Conservation (phyloP, 129 eudicot species). For the Lactuca sativa region DNA sequence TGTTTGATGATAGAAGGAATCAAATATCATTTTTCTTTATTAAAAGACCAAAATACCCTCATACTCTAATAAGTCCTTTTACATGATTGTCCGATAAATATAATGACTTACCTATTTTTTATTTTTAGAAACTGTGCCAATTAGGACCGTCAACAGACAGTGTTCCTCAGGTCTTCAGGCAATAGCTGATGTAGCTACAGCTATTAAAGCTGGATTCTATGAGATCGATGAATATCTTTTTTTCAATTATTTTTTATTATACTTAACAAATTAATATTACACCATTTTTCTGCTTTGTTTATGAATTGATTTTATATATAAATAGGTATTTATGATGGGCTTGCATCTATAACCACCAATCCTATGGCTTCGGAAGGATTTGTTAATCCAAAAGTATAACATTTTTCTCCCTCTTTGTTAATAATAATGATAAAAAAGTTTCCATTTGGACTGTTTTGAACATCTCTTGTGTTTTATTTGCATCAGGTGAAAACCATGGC, state of each 20-base stretch:
- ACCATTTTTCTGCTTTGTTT: background rate
- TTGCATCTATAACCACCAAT: conserved; percentile 86
- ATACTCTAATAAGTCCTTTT: too few species aligned
- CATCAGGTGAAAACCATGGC: conserved; percentile 71
- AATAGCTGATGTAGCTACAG: conserved; percentile 90
- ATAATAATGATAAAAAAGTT: too few species aligned
- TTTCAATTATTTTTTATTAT: background rate
- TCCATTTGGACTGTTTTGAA: background rate
- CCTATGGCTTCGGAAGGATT: conserved; percentile 95
- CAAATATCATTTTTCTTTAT: too few species aligned
- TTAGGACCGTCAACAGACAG: conserved; percentile 81
- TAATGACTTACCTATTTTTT: too few species aligned
- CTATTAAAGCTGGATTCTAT: conserved; percentile 80
- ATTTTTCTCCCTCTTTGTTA: background rate
- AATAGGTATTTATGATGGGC: conserved; percentile 91
- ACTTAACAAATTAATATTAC: background rate
- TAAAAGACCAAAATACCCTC: too few species aligned
- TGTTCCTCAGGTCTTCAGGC: conserved; percentile 92
- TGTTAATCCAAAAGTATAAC: conserved; percentile 75
- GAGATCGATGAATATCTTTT: conserved; percentile 47
- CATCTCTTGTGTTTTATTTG: background rate
- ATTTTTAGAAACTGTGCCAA: conserved; percentile 61
- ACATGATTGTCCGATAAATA: too few species aligned
- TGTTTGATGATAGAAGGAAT: too few species aligned
- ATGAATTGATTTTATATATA: conserved; percentile 6